These are phyloP conservation scores for Agastache rugosa DNA, from an alignment of 257 asterid species.

Conservation along the genomic window DNA sequence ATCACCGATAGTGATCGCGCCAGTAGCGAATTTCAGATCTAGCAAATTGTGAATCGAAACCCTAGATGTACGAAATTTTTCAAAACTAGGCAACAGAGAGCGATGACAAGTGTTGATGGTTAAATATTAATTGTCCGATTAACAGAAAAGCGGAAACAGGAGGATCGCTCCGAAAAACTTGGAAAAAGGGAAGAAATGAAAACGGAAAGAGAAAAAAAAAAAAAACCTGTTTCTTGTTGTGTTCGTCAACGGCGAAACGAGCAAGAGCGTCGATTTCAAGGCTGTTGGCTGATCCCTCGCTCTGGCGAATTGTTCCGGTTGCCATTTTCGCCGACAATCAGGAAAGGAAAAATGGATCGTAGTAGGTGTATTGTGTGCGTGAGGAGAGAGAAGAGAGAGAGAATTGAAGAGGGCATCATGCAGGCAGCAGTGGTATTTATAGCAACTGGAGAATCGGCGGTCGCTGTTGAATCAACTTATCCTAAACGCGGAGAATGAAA, in stretches of 20 bases:
- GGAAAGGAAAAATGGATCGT: background rate
- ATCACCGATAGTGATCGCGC: background rate
- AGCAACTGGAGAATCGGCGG: slow-evolving; percentile 29
- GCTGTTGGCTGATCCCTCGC: slow-evolving; percentile 69
- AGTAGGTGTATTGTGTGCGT: background rate
- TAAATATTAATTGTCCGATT: background rate
- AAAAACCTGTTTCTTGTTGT: slow-evolving; percentile 71
- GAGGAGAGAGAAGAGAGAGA: background rate
- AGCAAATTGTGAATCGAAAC: slow-evolving; percentile 7
- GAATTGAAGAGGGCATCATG: background rate
- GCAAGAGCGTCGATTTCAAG: slow-evolving; percentile 72
- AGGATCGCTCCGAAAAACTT: background rate
- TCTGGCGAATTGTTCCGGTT: slow-evolving; percentile 53
- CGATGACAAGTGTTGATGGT: background rate
- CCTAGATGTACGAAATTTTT: background rate
- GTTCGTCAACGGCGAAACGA: slow-evolving; percentile 75
- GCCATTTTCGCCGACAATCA: slow-evolving; percentile 47
- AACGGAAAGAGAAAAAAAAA: background rate
- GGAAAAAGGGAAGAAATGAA: background rate
- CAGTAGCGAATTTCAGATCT: slow-evolving; percentile 20
- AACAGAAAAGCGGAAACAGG: no score
- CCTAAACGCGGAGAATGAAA: slow-evolving; percentile 28
- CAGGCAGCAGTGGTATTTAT: slow-evolving; percentile 29
- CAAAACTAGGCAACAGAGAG: background rate
- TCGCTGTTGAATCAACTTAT: slow-evolving; percentile 30